Conservation (phyloP, 106 monocot genomes). For the Ottelia alismoides region DNA sequence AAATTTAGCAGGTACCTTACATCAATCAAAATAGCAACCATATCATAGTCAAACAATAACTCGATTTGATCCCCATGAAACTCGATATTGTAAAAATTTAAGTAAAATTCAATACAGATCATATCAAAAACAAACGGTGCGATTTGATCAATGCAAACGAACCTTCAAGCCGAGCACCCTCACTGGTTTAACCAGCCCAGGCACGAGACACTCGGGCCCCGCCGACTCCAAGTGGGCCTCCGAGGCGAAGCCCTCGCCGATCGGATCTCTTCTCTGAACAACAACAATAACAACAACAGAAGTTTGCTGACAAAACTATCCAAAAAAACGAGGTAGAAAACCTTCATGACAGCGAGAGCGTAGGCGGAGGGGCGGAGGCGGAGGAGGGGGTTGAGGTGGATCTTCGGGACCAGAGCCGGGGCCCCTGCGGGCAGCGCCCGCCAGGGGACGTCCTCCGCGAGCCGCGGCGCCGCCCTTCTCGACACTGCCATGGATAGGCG, state of each 20-base stretch:
- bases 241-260: slow-evolving; percentile 58
- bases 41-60: too few species aligned
- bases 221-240: slow-evolving; percentile 66
- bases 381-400: slow-evolving; percentile 64
- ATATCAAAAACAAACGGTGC: too few species aligned
- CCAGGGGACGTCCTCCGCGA: slow-evolving; percentile 78
- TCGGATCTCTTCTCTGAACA: slow-evolving; percentile 61
- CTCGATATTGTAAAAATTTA: too few species aligned
- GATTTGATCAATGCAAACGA: too few species aligned
- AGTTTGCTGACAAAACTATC: too few species aligned
- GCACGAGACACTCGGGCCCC: slow-evolving; percentile 71
- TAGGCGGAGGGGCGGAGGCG: slow-evolving; percentile 34
- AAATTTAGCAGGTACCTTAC: too few species aligned
- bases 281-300: too few species aligned
- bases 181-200: slow-evolving; percentile 51
- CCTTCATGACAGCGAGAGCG: slow-evolving; percentile 72
- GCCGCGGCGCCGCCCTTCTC: slow-evolving; percentile 27
- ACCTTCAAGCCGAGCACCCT: slow-evolving; percentile 75
- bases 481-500: too few species aligned
- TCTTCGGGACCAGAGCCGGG: slow-evolving; percentile 43
- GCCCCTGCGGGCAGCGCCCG: slow-evolving; percentile 24
- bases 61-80: too few species aligned
- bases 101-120: too few species aligned
- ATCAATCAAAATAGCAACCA: too few species aligned
- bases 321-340: too few species aligned